A percentile compares a stretch with the other conserved stretches of the same genome.
Conservation (phyloP, 2,329 filamentous ascomycete species). For the Oidium heveae region DNA sequence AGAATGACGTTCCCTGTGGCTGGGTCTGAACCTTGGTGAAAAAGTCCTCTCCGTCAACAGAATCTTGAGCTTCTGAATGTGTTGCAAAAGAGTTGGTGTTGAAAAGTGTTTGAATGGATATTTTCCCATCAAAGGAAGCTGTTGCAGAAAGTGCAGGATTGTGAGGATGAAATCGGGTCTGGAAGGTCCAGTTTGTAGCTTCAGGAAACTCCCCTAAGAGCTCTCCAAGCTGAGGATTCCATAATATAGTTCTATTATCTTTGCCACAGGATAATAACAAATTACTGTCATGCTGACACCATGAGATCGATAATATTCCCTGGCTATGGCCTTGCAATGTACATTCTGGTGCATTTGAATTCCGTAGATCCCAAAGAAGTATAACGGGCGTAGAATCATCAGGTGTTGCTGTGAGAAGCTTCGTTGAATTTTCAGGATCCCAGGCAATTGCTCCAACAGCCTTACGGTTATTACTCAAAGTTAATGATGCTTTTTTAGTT, state of each 20-base stretch:
- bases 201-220: constrained; percentile 80
- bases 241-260: constrained; percentile 83
- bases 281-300: constrained; percentile 79
- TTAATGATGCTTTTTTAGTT: constrained; percentile 90
- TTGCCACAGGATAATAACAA: constrained; percentile 84
- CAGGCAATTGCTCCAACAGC: constrained; percentile 86
- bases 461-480: constrained; percentile 81
- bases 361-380: constrained; percentile 79
- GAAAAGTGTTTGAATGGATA: constrained; percentile 77
- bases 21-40: constrained; percentile 84
- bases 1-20: constrained; percentile 74
- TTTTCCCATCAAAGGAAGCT: constrained; percentile 91
- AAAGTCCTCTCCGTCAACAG: constrained; percentile 79
- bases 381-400: constrained; percentile 76
- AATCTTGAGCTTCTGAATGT: constrained; percentile 38
- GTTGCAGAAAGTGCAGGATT: constrained; percentile 85
- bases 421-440: constrained; percentile 89
- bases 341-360: constrained; percentile 82
- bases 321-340: constrained; percentile 81
- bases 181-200: constrained; percentile 98
- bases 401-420: constrained; percentile 76
- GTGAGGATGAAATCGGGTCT: constrained; percentile 77
- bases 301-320: constrained; percentile 78
- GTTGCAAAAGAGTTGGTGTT: constrained; percentile 65
- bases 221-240: constrained; percentile 85